Evolutionary conservation across 805 yeast genomes (phyloP).

Genomic region (Teunomyces aglyptinius): DNA sequence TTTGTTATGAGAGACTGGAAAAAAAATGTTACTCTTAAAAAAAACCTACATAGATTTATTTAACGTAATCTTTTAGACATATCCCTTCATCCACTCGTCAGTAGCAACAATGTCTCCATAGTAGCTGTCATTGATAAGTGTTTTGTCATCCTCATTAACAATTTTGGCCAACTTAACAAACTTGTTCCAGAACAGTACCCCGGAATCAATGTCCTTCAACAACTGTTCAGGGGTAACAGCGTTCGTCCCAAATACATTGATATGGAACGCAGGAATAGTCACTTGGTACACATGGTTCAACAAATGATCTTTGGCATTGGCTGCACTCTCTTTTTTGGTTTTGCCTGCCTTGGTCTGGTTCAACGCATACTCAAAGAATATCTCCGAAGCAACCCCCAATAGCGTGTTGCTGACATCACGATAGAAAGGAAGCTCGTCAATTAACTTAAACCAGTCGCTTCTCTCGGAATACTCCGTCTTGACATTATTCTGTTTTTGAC

Average conservation of each 20-base stretch:
- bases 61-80: no score
- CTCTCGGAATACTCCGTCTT: slow-evolving; percentile 44
- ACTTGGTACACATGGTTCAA: slow-evolving; percentile 38
- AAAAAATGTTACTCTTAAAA: not conserved
- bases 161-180: slow-evolving; percentile 28
- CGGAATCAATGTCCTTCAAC: slow-evolving; percentile 28
- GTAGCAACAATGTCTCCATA: slow-evolving; percentile 23
- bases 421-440: slow-evolving; percentile 60
- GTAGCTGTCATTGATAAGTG: slow-evolving; percentile 23
- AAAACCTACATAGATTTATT: slow-evolving; percentile 6
- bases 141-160: slow-evolving; percentile 25
- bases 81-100: slow-evolving; percentile 29
- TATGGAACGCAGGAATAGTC: slow-evolving; percentile 36
- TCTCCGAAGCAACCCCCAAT: slow-evolving; percentile 57
- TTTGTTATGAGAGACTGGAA: not conserved
- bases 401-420: slow-evolving; percentile 56
- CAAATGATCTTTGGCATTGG: slow-evolving; percentile 30
- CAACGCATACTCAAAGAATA: slow-evolving; percentile 46
- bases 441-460: slow-evolving; percentile 58
- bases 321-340: slow-evolving; percentile 25
- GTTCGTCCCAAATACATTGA: slow-evolving; percentile 41
- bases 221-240: slow-evolving; percentile 34
- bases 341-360: slow-evolving; percentile 24
- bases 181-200: slow-evolving; percentile 35
- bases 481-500: slow-evolving; percentile 44